Conservation (phyloP, 163 green algal genomes). For the Coccomyxa subellipsoidea region DNA sequence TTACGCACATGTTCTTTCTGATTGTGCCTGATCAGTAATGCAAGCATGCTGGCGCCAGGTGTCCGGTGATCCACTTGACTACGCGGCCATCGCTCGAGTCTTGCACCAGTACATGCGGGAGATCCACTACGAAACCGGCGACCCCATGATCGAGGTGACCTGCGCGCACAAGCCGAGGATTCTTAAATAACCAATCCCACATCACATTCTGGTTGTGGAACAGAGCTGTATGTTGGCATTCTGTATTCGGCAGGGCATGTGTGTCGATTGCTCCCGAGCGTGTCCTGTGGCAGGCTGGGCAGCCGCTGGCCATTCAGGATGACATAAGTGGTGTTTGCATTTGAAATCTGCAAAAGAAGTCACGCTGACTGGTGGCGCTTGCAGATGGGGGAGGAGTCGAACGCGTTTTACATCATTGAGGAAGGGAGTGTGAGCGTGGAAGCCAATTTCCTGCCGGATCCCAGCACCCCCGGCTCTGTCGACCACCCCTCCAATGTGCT, state of each 20-base stretch:
- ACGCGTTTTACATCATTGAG: constrained; percentile 12
- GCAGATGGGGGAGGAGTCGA: background rate
- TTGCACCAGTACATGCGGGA: background rate
- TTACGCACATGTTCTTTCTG: background rate
- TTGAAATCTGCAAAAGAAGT: too few relatives aligned
- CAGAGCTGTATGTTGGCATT: too few relatives aligned
- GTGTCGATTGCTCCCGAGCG: too few relatives aligned
- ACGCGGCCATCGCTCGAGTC: background rate
- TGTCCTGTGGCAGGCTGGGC: too few relatives aligned
- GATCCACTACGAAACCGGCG: background rate
- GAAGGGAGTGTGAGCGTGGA: background rate
- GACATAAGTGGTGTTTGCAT: too few relatives aligned
- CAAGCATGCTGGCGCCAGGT: background rate
- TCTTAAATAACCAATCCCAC: too few relatives aligned
- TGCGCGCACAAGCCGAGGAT: too few relatives aligned
- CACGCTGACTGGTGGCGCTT: too few relatives aligned
- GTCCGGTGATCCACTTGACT: background rate
- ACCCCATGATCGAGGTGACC: background rate
- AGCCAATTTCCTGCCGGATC: background rate
- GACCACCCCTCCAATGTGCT: background rate
- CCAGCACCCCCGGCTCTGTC: background rate
- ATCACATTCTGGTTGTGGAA: too few relatives aligned
- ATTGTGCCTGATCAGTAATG: background rate
- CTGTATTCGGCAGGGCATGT: too few relatives aligned
- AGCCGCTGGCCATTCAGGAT: too few relatives aligned